phyloP scores from a whole-genome alignment of 192 early-diverging fungal genomes.

The Pilobolus umbonatus region DNA sequence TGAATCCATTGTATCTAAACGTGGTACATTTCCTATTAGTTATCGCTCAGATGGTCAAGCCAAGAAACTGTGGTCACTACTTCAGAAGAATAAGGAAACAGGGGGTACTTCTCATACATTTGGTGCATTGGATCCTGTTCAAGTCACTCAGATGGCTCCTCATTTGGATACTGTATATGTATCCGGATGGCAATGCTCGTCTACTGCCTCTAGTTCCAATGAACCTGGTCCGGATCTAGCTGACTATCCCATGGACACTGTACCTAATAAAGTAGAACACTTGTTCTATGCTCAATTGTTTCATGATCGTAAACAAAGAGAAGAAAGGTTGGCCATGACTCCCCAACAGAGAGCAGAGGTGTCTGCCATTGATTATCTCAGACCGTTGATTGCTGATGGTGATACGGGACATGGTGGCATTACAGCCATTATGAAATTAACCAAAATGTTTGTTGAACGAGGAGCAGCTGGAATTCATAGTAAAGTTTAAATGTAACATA shows the following conservation, averaged over 20 bases:
- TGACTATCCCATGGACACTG: conserved; percentile 97
- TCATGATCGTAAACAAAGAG: conserved; percentile 95
- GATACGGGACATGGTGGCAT: conserved; percentile 99
- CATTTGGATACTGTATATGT: conserved; percentile 97
- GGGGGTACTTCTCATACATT: conserved; percentile 88
- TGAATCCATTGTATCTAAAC: conserved; percentile 82
- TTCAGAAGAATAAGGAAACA: conserved; percentile 72
- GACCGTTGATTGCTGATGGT: conserved; percentile 95
- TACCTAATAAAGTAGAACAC: conserved; percentile 98
- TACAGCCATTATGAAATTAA: conserved; percentile 94
- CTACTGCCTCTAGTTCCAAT: conserved; percentile 90
- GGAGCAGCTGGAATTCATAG: conserved; percentile 92
- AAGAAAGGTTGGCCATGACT: conserved; percentile 73
- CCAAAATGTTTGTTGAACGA: conserved; percentile 97
- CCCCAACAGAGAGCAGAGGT: conserved; percentile 59
- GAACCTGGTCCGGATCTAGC: conserved; percentile 98
- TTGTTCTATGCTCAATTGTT: conserved; percentile 95
- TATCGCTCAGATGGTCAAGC: conserved; percentile 85
- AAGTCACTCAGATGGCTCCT: conserved; percentile 93
- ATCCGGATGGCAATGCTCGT: conserved; percentile 97
- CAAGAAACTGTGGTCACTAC: conserved; percentile 87
- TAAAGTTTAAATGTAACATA: conserved; percentile 8
- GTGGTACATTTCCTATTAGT: conserved; percentile 67
- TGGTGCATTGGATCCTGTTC: conserved; percentile 91
- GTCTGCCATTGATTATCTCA: conserved; percentile 80